These are phyloP conservation scores for Hysterium pulicare DNA, from an alignment of 2,329 filamentous ascomycete species.

Conservation along the genomic window DNA sequence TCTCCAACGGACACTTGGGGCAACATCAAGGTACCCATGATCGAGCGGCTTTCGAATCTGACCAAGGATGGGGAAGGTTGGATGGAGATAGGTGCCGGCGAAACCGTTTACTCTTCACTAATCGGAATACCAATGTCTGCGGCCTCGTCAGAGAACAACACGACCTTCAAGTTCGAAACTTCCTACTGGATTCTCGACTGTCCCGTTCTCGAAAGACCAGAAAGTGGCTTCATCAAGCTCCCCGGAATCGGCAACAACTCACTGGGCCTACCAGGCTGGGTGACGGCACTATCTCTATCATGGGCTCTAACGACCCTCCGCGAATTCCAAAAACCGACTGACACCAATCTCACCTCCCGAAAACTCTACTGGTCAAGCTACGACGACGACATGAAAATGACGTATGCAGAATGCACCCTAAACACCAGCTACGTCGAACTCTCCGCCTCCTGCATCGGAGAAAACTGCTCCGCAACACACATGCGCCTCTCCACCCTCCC, in stretches of 20 bases:
- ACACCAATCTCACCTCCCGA: constrained; percentile 6
- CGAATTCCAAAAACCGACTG: neutral
- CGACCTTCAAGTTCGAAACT: constrained; percentile 11
- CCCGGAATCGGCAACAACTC: neutral
- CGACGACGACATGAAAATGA: constrained; percentile 6
- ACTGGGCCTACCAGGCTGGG: neutral
- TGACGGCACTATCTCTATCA: neutral
- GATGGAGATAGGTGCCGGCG: neutral
- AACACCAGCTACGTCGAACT: constrained; percentile 12
- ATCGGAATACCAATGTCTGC: constrained; percentile 9
- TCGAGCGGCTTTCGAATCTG: constrained; percentile 6
- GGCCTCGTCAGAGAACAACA: constrained; percentile 2
- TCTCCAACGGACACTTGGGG: constrained; percentile 13
- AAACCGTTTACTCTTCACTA: constrained; percentile 9
- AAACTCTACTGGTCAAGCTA: constrained; percentile 7
- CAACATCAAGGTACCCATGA: constrained; percentile 15
- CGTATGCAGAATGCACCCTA: constrained; percentile 10
- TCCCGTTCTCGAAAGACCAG: constrained; percentile 2
- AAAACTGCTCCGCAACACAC: constrained; percentile 6
- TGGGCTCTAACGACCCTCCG: neutral
- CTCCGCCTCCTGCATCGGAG: constrained; percentile 4
- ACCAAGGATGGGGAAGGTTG: constrained; percentile 7
- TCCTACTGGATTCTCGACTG: constrained; percentile 12
- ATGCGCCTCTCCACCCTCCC: constrained; percentile 10
- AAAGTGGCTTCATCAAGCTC: neutral